These are phyloP conservation scores for Aspergillus persii DNA, from an alignment of 2,329 filamentous ascomycete species.

Conservation along the genomic window DNA sequence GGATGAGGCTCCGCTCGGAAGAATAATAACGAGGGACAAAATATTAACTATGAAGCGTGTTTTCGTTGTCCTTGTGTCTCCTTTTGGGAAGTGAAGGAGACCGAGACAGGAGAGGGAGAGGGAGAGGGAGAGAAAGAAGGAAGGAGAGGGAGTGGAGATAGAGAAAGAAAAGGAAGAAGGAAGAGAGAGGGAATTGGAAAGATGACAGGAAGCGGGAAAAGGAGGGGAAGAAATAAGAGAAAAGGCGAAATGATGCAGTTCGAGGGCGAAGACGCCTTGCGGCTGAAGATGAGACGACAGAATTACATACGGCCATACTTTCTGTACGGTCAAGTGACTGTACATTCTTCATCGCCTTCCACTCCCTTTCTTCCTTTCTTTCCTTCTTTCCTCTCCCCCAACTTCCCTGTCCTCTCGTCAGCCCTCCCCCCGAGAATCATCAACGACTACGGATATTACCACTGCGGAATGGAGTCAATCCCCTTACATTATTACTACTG, in stretches of 20 bases:
- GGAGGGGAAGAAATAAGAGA: background rate
- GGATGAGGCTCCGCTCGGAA: background rate
- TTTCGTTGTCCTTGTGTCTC: too few species aligned
- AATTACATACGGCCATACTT: too few species aligned
- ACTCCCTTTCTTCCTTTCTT: background rate
- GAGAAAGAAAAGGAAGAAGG: background rate
- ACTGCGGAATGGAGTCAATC: background rate
- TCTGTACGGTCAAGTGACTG: background rate
- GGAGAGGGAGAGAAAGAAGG: constrained; percentile 2
- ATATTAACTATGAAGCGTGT: too few species aligned
- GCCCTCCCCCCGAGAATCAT: too few species aligned
- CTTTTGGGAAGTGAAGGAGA: background rate
- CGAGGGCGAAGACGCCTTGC: constrained; percentile 9
- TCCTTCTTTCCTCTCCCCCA: background rate
- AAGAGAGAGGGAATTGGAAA: background rate
- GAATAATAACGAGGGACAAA: background rate
- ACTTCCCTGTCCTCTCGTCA: too few species aligned
- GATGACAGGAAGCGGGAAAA: background rate
- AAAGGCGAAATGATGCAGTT: background rate
- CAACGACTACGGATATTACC: too few species aligned
- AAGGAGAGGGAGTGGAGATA: constrained; percentile 4
- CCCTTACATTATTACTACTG: background rate
- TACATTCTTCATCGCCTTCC: background rate
- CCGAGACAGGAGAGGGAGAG: background rate
- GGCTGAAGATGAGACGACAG: constrained; percentile 6